These are phyloP conservation scores for Neocatenulostroma microsporum DNA, from an alignment of 2,329 filamentous ascomycete species.

Conservation along the genomic window DNA sequence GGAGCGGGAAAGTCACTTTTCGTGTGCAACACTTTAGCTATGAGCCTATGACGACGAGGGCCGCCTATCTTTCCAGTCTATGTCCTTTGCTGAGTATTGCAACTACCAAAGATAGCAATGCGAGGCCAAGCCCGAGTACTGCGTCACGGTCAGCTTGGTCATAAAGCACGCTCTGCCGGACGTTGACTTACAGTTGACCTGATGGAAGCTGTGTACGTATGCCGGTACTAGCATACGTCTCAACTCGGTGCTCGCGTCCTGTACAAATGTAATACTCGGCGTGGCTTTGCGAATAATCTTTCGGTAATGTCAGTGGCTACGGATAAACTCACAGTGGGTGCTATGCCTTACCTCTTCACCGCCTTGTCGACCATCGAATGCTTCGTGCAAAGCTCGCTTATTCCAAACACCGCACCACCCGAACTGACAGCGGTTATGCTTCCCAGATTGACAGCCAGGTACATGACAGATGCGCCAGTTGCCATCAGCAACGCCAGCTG, in stretches of 20 bases:
- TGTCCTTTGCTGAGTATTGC: constrained; percentile 5
- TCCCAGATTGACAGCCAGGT: constrained; percentile 39
- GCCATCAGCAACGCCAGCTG: constrained; percentile 42
- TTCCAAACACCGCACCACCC: constrained; percentile 32
- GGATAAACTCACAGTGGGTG: not conserved
- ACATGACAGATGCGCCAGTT: constrained; percentile 43
- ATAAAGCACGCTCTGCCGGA: not conserved
- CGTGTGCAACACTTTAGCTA: too few relatives aligned
- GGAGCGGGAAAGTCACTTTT: too few relatives aligned
- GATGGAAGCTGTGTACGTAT: constrained; percentile 20
- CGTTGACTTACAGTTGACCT: constrained; percentile 19
- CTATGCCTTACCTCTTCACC: constrained; percentile 18
- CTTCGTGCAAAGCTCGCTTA: constrained; percentile 16
- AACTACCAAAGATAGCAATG: constrained; percentile 4
- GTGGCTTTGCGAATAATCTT: constrained; percentile 37
- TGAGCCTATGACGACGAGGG: too few relatives aligned
- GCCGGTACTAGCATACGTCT: constrained; percentile 19
- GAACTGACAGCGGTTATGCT: constrained; percentile 34
- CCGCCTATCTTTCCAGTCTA: not conserved
- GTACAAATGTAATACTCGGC: constrained; percentile 35
- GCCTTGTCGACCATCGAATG: constrained; percentile 26
- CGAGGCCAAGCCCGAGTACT: constrained; percentile 9
- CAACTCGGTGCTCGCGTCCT: constrained; percentile 14
- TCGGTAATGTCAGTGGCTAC: constrained; percentile 1
- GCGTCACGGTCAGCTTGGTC: not conserved